phyloP scores from a whole-genome alignment of 805 yeast genomes.

The Metschnikowia amazonensis region DNA sequence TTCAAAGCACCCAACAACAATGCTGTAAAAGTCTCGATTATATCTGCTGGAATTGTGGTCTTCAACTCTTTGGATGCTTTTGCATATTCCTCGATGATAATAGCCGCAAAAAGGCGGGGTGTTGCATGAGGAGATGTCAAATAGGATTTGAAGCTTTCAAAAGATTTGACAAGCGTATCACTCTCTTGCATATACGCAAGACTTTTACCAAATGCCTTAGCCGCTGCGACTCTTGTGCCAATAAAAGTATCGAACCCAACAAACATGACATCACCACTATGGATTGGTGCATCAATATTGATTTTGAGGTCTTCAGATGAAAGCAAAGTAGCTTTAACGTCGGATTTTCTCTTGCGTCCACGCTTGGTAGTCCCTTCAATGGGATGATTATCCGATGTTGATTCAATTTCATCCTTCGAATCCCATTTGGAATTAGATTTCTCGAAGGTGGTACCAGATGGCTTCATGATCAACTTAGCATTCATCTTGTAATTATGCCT shows the following conservation, averaged over 20 bases:
- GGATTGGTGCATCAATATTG: constrained; percentile 90
- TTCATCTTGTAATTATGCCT: constrained; percentile 86
- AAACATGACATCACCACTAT: constrained; percentile 84
- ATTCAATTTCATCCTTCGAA: constrained; percentile 10
- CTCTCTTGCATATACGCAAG: constrained; percentile 47
- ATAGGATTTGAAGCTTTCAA: constrained; percentile 36
- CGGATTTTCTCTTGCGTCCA: constrained; percentile 47
- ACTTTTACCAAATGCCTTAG: constrained; percentile 69
- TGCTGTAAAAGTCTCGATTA: constrained; percentile 23
- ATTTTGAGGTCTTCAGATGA: constrained; percentile 56
- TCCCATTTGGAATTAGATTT: constrained; percentile 14
- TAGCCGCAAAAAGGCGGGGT: constrained; percentile 67
- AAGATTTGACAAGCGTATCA: constrained; percentile 36
- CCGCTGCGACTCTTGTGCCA: constrained; percentile 70
- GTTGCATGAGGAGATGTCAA: constrained; percentile 69
- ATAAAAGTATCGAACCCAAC: constrained; percentile 74
- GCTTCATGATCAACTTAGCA: constrained; percentile 65
- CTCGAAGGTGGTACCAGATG: constrained; percentile 55
- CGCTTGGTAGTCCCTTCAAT: constrained; percentile 27
- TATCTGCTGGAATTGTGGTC: constrained; percentile 16
- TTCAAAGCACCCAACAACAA: constrained; percentile 36
- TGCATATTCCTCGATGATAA: constrained; percentile 70
- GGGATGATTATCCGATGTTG: constrained; percentile 4
- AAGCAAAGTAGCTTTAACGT: constrained; percentile 38
- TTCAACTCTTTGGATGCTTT: constrained; percentile 21